Evolutionary conservation across 2,329 filamentous ascomycete genomes (phyloP), one percentile per base, ranked within the genome.

Genomic region (Oidium heveae): DNA sequence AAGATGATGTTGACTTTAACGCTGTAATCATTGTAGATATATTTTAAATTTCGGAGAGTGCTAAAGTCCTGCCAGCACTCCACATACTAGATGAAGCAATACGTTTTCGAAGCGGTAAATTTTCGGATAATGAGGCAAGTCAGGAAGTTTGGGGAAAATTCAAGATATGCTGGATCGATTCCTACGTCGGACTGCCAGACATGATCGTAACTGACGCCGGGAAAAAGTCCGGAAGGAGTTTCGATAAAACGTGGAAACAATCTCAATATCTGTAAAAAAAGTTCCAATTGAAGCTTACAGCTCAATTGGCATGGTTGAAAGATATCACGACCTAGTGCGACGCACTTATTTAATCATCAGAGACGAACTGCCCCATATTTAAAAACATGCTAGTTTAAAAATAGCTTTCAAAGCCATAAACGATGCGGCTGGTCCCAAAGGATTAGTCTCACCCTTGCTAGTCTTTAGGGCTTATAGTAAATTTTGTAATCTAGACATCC

Each of bases 261-360:
- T 51, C 1, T 16, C 32, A 39, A 52, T 41, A n/a, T 22, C 33
- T 6, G 15, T 33, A 1, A 55, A 52, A 24, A 24, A 5, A 4
- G 28, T 55, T 15, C 46, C 44, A 2, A 32, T 55, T 5, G 33
- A 55, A 41, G 54, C 53, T 4, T 10, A 55, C 33, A 36, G 50
- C 13, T 55, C 41, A 9, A 33, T 55, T 13, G 53, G 53, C 18
- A 55, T 36, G 6, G 53, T 55, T 22, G 53, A 55, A 37, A 32
- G 53, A 22, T 50, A 50, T 28, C 41, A 55, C 37, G 43, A 16
- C 13, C 22, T n/a, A 1, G 7, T 55, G 36, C 53, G 53, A 12
- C 22, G 53, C 2, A 28, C 41, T 2, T 39, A 50, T 33, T 15
- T n/a, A 3, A 41, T 41, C n/a, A 41, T 41, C 37, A 6, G 37